Conservation (phyloP, 306 rosid species). For the Alnus glutinosa region DNA sequence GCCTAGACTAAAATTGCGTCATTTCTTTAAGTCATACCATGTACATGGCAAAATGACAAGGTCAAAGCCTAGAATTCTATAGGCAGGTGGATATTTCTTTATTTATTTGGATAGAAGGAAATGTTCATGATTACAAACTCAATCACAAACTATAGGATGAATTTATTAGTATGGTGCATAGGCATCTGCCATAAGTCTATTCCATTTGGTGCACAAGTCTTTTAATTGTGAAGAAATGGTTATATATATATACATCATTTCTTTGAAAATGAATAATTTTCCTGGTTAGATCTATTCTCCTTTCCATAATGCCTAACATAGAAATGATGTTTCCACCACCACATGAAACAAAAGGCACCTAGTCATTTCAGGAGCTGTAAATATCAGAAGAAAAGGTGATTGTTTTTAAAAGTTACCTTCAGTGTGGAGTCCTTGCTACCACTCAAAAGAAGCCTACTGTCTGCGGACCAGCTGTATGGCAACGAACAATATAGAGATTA, state of each 20-base stretch:
- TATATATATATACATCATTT: neutral
- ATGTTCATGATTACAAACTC: neutral
- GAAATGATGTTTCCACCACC: neutral
- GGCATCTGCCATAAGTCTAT: neutral
- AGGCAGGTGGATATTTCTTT: neutral
- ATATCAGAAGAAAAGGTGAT: neutral
- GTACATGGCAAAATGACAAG: neutral
- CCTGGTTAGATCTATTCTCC: slow-evolving; percentile 5
- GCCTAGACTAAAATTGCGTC: neutral
- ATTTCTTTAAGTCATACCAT: neutral
- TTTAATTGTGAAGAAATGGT: neutral
- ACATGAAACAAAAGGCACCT: slow-evolving; percentile 11
- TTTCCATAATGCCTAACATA: neutral
- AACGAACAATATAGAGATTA: slow-evolving; percentile 29
- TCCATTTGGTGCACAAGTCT: neutral
- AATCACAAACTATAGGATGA: neutral
- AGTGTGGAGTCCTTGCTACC: slow-evolving; percentile 95
- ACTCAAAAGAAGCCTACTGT: slow-evolving; percentile 88
- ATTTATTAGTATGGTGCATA: neutral
- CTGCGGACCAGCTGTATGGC: slow-evolving; percentile 89
- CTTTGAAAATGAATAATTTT: neutral
- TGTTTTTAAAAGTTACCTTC: slow-evolving; percentile 53
- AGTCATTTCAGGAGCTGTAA: neutral
- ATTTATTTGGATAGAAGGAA: neutral
- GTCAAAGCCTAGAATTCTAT: neutral